Percentiles rank a stretch among this genome's conserved stretches.
These are phyloP conservation scores for Kwoniella dejecticola DNA, from an alignment of 768 basidiomycete genomes.

Conservation along the genomic window DNA sequence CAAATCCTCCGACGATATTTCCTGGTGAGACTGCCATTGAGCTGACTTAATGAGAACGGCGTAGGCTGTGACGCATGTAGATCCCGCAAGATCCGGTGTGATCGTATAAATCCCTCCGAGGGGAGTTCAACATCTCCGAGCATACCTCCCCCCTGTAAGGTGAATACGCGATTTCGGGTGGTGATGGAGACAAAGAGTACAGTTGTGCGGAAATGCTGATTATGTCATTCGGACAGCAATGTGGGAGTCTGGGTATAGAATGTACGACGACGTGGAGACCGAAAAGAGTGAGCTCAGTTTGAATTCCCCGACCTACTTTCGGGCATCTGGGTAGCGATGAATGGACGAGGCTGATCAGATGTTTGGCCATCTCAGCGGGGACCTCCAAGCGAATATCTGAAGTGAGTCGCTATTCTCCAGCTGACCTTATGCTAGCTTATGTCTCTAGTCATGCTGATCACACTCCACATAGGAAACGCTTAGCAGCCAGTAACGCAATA, in stretches of 20 bases:
- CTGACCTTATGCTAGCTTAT: too few relatives aligned
- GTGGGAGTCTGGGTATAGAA: conserved; percentile 37
- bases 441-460: too few relatives aligned
- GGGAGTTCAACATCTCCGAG: conserved; percentile 7
- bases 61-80: conserved; percentile 44
- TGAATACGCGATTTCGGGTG: conserved; percentile 21
- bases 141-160: conserved; percentile 39
- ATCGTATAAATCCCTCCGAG: background rate
- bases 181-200: background rate
- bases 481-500: background rate
- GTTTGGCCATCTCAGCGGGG: too few relatives aligned
- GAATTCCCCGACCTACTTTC: background rate
- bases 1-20: too few relatives aligned
- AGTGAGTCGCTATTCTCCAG: background rate
- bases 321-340: too few relatives aligned
- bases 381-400: conserved; percentile 9
- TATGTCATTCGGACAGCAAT: conserved; percentile 8
- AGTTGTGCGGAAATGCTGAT: conserved; percentile 28
- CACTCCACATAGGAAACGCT: background rate
- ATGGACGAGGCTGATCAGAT: too few relatives aligned
- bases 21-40: too few relatives aligned
- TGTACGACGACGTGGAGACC: conserved; percentile 25
- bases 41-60: too few relatives aligned
- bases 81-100: conserved; percentile 31
- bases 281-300: conserved; percentile 12